phyloP scores from a whole-genome alignment of 768 basidiomycete genomes.

The Nevesoporus exiguus region DNA sequence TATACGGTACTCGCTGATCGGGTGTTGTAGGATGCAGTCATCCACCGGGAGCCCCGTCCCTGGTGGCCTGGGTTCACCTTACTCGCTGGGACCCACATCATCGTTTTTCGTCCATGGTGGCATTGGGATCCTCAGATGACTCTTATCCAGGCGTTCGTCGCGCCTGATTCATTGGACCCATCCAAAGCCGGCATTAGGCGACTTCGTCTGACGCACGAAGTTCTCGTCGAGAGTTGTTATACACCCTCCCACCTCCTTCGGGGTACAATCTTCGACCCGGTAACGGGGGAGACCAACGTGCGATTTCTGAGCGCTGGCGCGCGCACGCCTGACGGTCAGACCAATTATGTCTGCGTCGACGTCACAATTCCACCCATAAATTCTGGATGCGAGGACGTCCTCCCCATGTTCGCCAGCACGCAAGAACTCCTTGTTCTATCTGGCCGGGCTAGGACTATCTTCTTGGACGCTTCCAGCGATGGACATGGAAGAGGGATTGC shows the following conservation, averaged over 20 bases:
- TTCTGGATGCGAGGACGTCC: not conserved
- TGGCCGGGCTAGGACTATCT: slow-evolving; percentile 1
- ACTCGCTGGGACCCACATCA: slow-evolving; percentile 9
- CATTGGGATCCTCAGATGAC: slow-evolving; percentile 3
- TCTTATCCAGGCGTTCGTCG: slow-evolving; percentile 19
- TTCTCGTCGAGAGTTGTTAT: slow-evolving; percentile 2
- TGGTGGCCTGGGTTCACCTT: slow-evolving; percentile 14
- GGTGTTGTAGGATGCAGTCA: slow-evolving; percentile 3
- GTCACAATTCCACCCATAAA: slow-evolving; percentile 9
- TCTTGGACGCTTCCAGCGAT: slow-evolving; percentile 11
- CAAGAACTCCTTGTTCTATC: slow-evolving; percentile 20
- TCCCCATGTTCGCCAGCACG: slow-evolving; percentile 10
- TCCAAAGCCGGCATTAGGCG: not conserved
- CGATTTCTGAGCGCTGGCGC: slow-evolving; percentile 9
- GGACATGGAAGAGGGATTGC: slow-evolving; percentile 17
- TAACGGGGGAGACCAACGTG: slow-evolving; percentile 10
- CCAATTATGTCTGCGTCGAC: slow-evolving; percentile 15
- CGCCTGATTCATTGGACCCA: slow-evolving; percentile 1
- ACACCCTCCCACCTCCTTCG: slow-evolving; percentile 13
- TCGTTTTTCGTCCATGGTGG: slow-evolving; percentile 16
- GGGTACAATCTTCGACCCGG: slow-evolving; percentile 9
- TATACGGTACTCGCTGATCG: not conserved
- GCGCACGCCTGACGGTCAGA: not conserved
- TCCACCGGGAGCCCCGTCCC: not conserved
- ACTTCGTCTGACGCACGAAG: slow-evolving; percentile 21